Evolutionary conservation across 2,329 filamentous ascomycete genomes (phyloP), one percentile per base, ranked within the genome.

Genomic region (Aspergillus proliferans): DNA sequence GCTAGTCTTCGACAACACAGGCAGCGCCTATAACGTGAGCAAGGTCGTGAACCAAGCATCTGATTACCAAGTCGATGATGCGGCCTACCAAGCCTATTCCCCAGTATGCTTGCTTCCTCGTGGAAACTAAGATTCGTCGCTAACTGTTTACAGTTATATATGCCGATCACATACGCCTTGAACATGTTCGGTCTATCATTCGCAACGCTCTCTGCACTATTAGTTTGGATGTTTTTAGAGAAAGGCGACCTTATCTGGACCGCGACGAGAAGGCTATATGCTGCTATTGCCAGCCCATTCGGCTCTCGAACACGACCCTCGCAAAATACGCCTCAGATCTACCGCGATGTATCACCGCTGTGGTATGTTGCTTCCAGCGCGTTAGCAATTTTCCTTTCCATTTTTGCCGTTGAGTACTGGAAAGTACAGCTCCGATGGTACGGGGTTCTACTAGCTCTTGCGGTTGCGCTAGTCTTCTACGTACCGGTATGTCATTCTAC

Each of bases 1-100:
- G 1, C 38, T 10, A 47, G 85, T 81, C 4, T 87, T 85, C 58
- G 85, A 88, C 66, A 87, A 87, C 56, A 85, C 78, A 0, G 84
- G 83, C 4, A 62, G 66, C 1, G 57, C 57, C 1, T 88, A 87
- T 65, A 81, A 88, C 57, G 83, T 83, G 1, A 72, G 72, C 6
- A 77, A 78, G 14, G 76, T 88, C 36, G 70, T 87, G 2, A 82
- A 76, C 51, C 48, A 50, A 4, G 51, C 76, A 0, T 60, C 76
- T 1, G 75, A 83, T 6, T 80, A 80, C 46, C 82, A 77, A 1
- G 68, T 88, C 14, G 72, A 88, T 56, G 74, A 81, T 52, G 72
- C 76, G 39, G 82, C 78, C 1, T 87, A 87, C 62, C 70, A 80
- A 54, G 74, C 73, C 18, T 85, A 85, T 63, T 85, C 82, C 8